phyloP scores from a whole-genome alignment of 768 basidiomycete genomes.

The Pleurotus giganteus region DNA sequence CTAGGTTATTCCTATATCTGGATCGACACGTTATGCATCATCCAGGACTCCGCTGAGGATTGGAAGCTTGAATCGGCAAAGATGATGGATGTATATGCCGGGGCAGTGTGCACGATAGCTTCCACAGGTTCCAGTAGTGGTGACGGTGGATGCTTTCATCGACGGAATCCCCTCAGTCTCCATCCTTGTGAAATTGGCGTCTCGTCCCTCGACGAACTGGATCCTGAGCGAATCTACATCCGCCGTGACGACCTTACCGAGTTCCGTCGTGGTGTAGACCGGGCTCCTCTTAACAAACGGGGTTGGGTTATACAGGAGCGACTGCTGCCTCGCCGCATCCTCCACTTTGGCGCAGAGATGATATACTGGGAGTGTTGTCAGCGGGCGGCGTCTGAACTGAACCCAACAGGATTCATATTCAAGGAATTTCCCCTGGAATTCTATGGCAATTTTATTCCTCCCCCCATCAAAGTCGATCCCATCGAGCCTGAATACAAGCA shows the following conservation, averaged over 20 bases:
- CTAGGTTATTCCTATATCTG: constrained; percentile 3
- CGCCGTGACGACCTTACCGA: background rate
- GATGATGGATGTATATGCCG: background rate
- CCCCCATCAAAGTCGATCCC: background rate
- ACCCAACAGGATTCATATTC: background rate
- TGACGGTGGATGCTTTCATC: background rate
- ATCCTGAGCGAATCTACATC: background rate
- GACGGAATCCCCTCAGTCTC: background rate
- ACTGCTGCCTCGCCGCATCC: background rate
- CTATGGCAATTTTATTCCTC: background rate
- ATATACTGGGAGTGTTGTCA: background rate
- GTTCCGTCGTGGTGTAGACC: background rate
- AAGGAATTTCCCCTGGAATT: background rate
- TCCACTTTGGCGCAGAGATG: background rate
- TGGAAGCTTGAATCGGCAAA: background rate
- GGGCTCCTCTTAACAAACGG: background rate
- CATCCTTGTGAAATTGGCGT: background rate
- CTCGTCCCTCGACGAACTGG: background rate
- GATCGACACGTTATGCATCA: constrained; percentile 7
- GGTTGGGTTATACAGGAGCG: background rate
- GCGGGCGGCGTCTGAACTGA: background rate
- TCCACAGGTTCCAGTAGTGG: background rate
- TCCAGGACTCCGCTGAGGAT: background rate
- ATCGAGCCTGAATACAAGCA: background rate
- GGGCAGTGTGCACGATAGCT: constrained; percentile 1